Base-by-base conservation (phyloP, 805 yeast species). In the Saccharomycopsis fermentans region DNA sequence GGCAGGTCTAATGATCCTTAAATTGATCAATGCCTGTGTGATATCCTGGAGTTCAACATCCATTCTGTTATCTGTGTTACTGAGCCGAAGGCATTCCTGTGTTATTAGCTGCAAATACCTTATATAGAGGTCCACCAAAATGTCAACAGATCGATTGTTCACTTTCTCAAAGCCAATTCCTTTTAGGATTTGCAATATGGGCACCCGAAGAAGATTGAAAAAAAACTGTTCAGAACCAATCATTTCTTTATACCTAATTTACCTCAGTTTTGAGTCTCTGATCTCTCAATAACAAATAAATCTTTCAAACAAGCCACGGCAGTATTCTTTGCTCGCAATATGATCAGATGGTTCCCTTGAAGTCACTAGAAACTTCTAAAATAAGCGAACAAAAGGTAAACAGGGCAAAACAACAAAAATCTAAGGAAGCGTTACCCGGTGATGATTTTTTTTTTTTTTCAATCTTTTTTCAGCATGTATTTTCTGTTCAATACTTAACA, bases 121-220 rank as follows among this genome's bases (percentile, higher is more conserved):
- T 17, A 87, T 72, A 67, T 86, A 82, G 1, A 92, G 66, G 66
- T 90, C 97, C 0, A 96, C 84, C n/a, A 90, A 64, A 1, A 83
- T 77, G 66, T 90, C 91, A 9, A 92, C 74, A 1, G 86, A 80
- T 6, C 81, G 75, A 6, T 92, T 87, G 55, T 83, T 77, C 63
- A 91, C 83, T 65, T 83, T 78, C 62, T 89, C 96, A 66, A 90
- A 89, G 0, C 99, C 99, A 34, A 83, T 80, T 0, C 94, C 82
- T 62, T 89, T 82, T 56, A 92, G 76, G 4, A 85, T 73, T 71
- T 85, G 84, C 0, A 80, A 76, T 35, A 43, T 48, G 40, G 60
- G 47, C 26, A 59, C 56, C 17, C 57, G 48, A 37, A 79, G 69
- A 17, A 80, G 67, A 9, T 78, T 69, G 61, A 74, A 78, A 64